Base-by-base conservation (phyloP, 352 stramenopile species). In the Pythium volutum region DNA sequence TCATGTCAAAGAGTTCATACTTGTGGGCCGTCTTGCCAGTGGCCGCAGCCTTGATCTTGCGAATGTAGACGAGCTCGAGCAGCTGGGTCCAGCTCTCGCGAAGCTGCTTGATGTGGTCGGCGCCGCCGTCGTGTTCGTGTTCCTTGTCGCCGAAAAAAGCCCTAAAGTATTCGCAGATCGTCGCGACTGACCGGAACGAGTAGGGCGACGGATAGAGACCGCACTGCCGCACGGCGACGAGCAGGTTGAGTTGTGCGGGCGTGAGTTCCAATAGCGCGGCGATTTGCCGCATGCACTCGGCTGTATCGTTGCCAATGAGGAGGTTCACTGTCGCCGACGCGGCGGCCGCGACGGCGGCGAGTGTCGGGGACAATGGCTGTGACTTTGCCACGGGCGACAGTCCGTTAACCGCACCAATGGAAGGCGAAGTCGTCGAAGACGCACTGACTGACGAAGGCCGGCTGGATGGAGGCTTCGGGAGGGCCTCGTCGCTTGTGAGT, bases 1-100 rank as follows among this genome's bases (percentile, higher is more conserved):
- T 63, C 18, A 87, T 65, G 29, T 89, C 73, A 46, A 91, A 91
- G 14, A 89, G 71, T 56, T 84, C 79, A 39, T 84, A 80, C 25
- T 59, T 25, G 56, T 55, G 25, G 56, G 47, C 31, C 31, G 65
- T 60, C 33, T 55, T 48, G 16, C 38, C 10, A 10, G 39, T 27
- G 10, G 29, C 39, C 12, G 57, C 25, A 33, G 64, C 41, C n/a
- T 84, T 70, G 25, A 53, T 68, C 56, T 88, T 88, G 22, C 71
- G 72, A 18, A 93, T 86, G 50, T 79, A 88, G 0, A 86, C 33
- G 10, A 93, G 57, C 43, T 93, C 81, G 1, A 89, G 50, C 18
- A 81, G 47, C 45, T 75, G 66, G 31, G 77, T 76, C 83, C 81
- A 93, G 4, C 70, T 63, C 2, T 48, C 36, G 11, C 70, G 69